A percentile compares a stretch with the other conserved stretches of the same genome.
Conservation (phyloP, 192 early-diverging fungal species). For the Backusella liffmaniae region DNA sequence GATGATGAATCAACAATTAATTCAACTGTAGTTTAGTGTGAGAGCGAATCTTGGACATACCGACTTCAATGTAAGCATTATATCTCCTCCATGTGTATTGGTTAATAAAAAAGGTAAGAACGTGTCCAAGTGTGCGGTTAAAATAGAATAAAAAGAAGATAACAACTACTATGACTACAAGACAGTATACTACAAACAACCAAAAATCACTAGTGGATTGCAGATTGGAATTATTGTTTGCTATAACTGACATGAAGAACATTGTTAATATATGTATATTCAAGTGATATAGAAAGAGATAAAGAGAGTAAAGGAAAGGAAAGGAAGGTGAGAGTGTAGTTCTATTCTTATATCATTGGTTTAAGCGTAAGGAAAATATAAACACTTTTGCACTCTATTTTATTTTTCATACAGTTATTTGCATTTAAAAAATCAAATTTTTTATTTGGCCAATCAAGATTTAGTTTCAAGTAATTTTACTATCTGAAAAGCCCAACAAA, state of each 20-base stretch:
- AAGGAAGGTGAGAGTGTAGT: not conserved
- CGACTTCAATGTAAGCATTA: conserved; percentile 68
- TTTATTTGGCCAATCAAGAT: too few species aligned
- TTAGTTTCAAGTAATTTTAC: too few species aligned
- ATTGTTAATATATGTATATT: not conserved
- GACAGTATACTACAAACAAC: conserved; percentile 66
- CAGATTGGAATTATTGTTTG: not conserved
- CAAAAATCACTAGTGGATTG: conserved; percentile 44
- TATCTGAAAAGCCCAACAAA: too few species aligned
- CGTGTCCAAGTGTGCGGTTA: conserved; percentile 58
- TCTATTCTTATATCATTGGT: not conserved
- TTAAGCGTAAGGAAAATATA: not conserved
- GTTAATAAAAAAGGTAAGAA: conserved; percentile 60
- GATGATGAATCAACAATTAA: not conserved
- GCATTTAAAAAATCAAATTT: too few species aligned
- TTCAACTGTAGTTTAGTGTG: conserved; percentile 3
- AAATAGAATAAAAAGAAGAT: conserved; percentile 78
- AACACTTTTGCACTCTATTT: not conserved
- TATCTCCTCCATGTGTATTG: conserved; percentile 68
- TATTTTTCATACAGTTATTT: not conserved
- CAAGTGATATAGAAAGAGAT: not conserved
- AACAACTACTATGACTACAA: conserved; percentile 62
- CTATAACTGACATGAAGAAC: not conserved
- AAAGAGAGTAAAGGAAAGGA: not conserved
- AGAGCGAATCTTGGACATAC: conserved; percentile 35